A percentile compares a stretch with the other conserved stretches of the same genome.
Conservation (phyloP, 176 grass and related monocot genomes). For the Musa beccarii region DNA sequence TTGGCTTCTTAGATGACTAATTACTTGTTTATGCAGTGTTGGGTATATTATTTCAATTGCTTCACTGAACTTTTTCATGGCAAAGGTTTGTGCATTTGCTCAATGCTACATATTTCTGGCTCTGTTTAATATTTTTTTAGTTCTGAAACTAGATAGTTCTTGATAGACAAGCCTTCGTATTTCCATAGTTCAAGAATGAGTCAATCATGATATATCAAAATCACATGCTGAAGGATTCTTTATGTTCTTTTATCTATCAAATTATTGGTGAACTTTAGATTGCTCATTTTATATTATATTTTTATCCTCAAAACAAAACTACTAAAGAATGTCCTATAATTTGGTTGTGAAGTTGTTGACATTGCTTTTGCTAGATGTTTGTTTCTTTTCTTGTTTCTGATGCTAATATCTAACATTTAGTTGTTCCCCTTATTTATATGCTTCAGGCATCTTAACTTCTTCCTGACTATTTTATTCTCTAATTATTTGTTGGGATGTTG, state of each 20-base stretch:
- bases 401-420: too few relatives aligned
- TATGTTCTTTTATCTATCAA: too few relatives aligned
- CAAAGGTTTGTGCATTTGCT: conserved; percentile 53
- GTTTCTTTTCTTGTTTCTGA: not conserved
- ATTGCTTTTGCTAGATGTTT: not conserved
- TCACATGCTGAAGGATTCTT: too few relatives aligned
- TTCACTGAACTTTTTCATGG: conserved; percentile 54
- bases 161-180: not conserved
- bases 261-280: too few relatives aligned
- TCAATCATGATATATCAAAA: too few relatives aligned
- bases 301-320: not conserved
- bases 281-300: too few relatives aligned
- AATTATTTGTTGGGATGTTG: too few relatives aligned
- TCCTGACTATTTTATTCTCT: too few relatives aligned
- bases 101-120: not conserved
- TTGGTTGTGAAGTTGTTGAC: not conserved
- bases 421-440: too few relatives aligned
- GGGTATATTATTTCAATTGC: conserved; percentile 64
- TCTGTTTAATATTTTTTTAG: not conserved
- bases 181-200: not conserved
- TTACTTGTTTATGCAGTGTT: conserved; percentile 42
- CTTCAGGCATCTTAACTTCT: too few relatives aligned
- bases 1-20: conserved; percentile 15
- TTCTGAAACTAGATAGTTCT: not conserved
- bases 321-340: not conserved